Evolutionary conservation across 225 moss, liverwort and hornwort species (phyloP), one percentile per base, ranked within the genome.

Genomic region (Neckera pumila): DNA sequence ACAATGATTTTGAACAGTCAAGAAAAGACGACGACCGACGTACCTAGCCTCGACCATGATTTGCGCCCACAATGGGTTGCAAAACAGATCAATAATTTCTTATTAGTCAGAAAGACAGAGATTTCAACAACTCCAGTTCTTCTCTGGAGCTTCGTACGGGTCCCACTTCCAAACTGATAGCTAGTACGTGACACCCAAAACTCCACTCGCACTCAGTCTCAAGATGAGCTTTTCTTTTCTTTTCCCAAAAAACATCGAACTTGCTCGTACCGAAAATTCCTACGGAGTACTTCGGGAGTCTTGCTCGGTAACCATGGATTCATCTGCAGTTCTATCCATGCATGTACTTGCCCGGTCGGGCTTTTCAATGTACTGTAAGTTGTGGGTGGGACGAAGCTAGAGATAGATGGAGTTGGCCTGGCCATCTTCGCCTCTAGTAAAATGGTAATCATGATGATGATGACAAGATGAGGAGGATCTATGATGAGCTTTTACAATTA

Each of bases 401-500:
- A 22, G 45, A 45, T 45, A 6, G 61, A 22, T 43, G 33, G 45
- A 60, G 30, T 43, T 80, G 43, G n/a, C n/a, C n/a, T n/a, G n/a
- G n/a, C n/a, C n/a, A n/a, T n/a, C n/a, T n/a, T n/a, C n/a, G n/a
- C n/a, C n/a, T n/a, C n/a, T n/a, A n/a, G n/a, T n/a, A n/a, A n/a
- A n/a, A n/a, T n/a, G n/a, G n/a, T n/a, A n/a, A n/a, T n/a, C n/a
- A n/a, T n/a, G n/a, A n/a, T 45, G 57, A 69, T 69, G 84, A 73
- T 54, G 72, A 59, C 49, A 33, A 7, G 80, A n/a, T 60, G 89
- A 58, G 51, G 84, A 58, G 49, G 61, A 27, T n/a, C 36, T 45
- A 82, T 82, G 64, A 82, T 82, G 82, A 82, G 82, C 64, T 45
- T 42, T 54, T 56, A n/a, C 90, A 90, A 90, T 92, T 85, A 92